Percentiles rank a stretch among this genome's conserved stretches.
Conservation (phyloP, 371 early-diverging fungal species). For the Circinella umbellata region DNA sequence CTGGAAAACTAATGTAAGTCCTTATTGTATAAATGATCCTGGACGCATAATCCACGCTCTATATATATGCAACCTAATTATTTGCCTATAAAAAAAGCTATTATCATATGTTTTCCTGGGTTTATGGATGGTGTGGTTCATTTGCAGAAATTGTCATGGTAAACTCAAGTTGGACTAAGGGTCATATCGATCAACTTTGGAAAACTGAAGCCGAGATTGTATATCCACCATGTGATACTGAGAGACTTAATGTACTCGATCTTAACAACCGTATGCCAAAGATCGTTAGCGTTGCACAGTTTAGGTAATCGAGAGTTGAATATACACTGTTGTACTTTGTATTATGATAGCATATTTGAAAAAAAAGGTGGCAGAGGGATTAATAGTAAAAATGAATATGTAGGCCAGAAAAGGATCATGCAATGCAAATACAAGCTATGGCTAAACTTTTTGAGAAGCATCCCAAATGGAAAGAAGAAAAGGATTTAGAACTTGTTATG, state of each 20-base stretch:
- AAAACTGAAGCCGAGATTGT: conserved; percentile 68
- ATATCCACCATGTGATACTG: conserved; percentile 95
- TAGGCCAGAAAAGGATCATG: conserved; percentile 95
- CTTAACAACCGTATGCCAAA: conserved; percentile 54
- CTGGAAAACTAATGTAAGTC: conserved; percentile 67
- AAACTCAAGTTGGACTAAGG: conserved; percentile 96
- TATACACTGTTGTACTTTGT: no score
- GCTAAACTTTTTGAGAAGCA: conserved; percentile 55
- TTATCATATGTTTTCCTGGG: conserved; percentile 74
- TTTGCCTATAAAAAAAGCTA: conserved; percentile 58
- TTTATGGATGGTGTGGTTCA: conserved; percentile 83
- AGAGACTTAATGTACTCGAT: conserved; percentile 57
- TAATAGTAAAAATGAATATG: not conserved
- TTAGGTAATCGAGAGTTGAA: conserved; percentile 54
- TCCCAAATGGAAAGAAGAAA: conserved; percentile 47
- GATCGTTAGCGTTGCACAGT: conserved; percentile 93
- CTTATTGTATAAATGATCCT: not conserved
- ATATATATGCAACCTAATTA: not conserved
- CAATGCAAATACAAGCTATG: conserved; percentile 80
- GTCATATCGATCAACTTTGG: conserved; percentile 85
- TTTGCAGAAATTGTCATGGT: conserved; percentile 83
- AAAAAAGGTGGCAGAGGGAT: no score
- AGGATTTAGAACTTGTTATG: conserved; percentile 55
- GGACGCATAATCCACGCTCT: not conserved
- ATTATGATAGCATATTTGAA: no score